Evolutionary conservation across 2,329 filamentous ascomycete species (phyloP).

Genomic region (Neobulgaria alba): DNA sequence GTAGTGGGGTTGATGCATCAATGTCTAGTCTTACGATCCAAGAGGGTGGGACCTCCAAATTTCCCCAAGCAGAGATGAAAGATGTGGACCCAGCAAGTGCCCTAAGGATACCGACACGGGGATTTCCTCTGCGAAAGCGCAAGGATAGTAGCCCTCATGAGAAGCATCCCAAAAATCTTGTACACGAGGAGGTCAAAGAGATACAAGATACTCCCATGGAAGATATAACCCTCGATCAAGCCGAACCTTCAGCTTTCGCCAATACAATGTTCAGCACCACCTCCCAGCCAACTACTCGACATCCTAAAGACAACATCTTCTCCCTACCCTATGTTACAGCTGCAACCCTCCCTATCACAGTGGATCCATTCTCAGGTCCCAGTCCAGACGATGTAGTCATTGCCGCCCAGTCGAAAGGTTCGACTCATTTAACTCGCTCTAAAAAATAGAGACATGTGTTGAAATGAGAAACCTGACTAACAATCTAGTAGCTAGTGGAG

Average conservation of each 20-base stretch:
- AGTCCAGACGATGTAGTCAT: constrained; percentile 89
- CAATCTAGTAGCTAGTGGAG: constrained; percentile 35
- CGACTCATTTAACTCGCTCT: constrained; percentile 33
- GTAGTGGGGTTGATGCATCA: constrained; percentile 20
- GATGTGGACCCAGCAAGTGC: not conserved
- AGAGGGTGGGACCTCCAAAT: constrained; percentile 1
- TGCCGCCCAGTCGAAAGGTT: constrained; percentile 84
- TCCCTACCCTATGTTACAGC: constrained; percentile 33
- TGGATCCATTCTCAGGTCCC: constrained; percentile 68
- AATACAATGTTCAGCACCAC: constrained; percentile 35
- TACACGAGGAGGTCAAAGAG: constrained; percentile 4
- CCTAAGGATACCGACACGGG: constrained; percentile 10
- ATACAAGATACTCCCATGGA: constrained; percentile 9
- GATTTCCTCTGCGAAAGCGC: constrained; percentile 26
- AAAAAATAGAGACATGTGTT: constrained; percentile 23
- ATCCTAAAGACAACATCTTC: constrained; percentile 21
- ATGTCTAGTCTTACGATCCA: constrained; percentile 18
- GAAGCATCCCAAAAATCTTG: constrained; percentile 14
- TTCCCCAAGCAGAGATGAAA: not conserved
- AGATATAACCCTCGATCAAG: constrained; percentile 19
- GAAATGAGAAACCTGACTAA: too few relatives aligned
- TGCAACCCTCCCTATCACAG: constrained; percentile 31
- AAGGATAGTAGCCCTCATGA: constrained; percentile 28
- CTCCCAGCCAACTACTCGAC: constrained; percentile 7
- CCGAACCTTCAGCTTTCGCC: constrained; percentile 32